Evolutionary conservation across 192 early-diverging fungal species (phyloP), one percentile per base, ranked within the genome.

Genomic region (Dissophora ornata): DNA sequence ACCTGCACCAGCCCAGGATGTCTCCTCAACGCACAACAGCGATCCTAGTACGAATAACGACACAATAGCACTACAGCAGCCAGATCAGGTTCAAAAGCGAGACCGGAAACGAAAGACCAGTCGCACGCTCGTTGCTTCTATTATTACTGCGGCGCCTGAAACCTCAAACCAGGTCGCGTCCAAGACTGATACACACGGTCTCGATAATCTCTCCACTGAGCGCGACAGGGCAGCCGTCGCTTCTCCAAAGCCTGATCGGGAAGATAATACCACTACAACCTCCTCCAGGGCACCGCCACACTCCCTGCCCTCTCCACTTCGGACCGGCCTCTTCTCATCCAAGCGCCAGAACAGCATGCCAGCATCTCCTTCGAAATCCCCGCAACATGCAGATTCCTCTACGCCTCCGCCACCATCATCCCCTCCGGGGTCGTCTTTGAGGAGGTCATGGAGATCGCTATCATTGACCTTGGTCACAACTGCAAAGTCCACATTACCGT

Each of bases 361-460:
- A 2, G 29, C 19, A 8, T 30, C 57, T 33, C 36, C 21, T 9
- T 1, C 47, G 6, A 62, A 51, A 33, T 8, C 48, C n/a, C 9
- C 1, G 4, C 48, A 50, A 29, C 47, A 41, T 1, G 2, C 21
- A 7, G 47, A 16, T 28, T 10, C 2, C 19, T 11, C 19, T 4
- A 12, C 19, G 18, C 22, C 60, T 12, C 41, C 57, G 18, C 28
- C 42, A 5, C 29, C 30, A 18, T 12, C 57, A 24, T 24, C 26
- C n/a, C 30, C 66, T 6, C 49, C 66, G 16, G 48, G 55, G 4
- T 68, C 66, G 5, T 44, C 66, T 6, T 12, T 57, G 41, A 29
- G 56, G 29, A 36, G 66, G 22, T 68, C 66, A 15, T 68, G 66
- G 66, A 57, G 66, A 58, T 68, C 66, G 12, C 55, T 68, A 3